phyloP scores from a whole-genome alignment of 441 rosid species.

The Gossypium armourianum region DNA sequence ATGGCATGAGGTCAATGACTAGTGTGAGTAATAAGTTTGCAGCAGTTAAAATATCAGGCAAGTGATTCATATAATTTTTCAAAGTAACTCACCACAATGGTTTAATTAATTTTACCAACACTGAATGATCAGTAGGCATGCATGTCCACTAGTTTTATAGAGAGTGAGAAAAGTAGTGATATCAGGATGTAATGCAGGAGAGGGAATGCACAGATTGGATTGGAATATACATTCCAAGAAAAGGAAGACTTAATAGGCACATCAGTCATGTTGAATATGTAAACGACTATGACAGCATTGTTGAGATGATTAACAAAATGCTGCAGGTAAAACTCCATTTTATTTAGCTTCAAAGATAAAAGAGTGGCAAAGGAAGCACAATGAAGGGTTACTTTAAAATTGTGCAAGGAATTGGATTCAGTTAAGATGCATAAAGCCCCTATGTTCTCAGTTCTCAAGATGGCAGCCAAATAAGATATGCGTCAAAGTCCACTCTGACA shows the following conservation, averaged over 20 bases:
- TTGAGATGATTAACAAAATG: neutral
- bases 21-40: neutral
- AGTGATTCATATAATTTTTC: neutral
- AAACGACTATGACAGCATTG: neutral
- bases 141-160: neutral
- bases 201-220: neutral
- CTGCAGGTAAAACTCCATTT: neutral
- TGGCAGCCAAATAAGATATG: neutral
- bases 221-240: neutral
- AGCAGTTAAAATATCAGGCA: neutral
- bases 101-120: constrained; percentile 2
- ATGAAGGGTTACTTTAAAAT: neutral
- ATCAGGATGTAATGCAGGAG: neutral
- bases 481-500: neutral
- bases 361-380: neutral
- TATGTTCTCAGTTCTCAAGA: constrained; percentile 1
- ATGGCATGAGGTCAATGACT: neutral
- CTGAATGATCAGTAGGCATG: neutral
- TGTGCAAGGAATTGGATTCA: neutral
- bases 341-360: neutral
- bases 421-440: neutral
- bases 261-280: constrained; percentile 4
- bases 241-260: constrained; percentile 4
- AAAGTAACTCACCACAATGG: neutral
- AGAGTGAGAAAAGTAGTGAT: neutral